Evolutionary conservation across 345 rosid genomes (phyloP), one percentile per base, ranked within the genome.

Genomic region (Heritiera fomes): DNA sequence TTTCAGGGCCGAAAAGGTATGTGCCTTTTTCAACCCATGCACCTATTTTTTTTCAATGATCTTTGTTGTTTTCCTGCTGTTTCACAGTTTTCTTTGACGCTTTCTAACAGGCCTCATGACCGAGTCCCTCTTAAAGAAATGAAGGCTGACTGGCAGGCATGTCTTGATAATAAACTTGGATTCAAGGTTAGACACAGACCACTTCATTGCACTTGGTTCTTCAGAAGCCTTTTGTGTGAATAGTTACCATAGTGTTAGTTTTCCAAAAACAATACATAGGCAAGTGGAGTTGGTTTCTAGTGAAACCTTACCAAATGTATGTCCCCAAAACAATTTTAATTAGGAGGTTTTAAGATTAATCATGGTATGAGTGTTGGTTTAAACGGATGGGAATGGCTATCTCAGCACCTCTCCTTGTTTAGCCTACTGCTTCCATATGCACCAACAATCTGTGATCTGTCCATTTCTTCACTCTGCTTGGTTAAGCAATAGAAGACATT

Each of bases 1-100:
- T 93, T 58, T 91, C 97, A 76, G 98, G 98, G 71, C 97, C 98
- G 73, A 93, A 94, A 84, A 83, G 98, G 98, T 91, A 75, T 64
- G 79, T 28, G 28, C 59, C 23, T 41, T 65, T 58, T 58, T 20
- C 30, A 20, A 58, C 73, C 45, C 41, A 43, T 10, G 28, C 28
- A 23, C 28, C 28, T 23, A 23, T 23, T 23, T 60, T 74, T 20
- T 30, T 74, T 58, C 43, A n/a, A 46, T 64, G 30, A 38, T 63
- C 32, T 59, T 38, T 67, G n/a, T 61, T 41, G 41, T 62, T 46
- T 30, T 30, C 14, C 7, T 63, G 18, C 9, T 75, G 41, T 23
- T 71, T 62, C 59, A 49, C 45, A 34, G 60, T 68, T 53, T 32
- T 50, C 67, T 61, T 58, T 11, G 55, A 53, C 46, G 9, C 64